A percentile compares a stretch with the other conserved stretches of the same genome.
These are phyloP conservation scores for Aspergillus incahuasiensis DNA, from an alignment of 495 filamentous ascomycete genomes.

Conservation along the genomic window DNA sequence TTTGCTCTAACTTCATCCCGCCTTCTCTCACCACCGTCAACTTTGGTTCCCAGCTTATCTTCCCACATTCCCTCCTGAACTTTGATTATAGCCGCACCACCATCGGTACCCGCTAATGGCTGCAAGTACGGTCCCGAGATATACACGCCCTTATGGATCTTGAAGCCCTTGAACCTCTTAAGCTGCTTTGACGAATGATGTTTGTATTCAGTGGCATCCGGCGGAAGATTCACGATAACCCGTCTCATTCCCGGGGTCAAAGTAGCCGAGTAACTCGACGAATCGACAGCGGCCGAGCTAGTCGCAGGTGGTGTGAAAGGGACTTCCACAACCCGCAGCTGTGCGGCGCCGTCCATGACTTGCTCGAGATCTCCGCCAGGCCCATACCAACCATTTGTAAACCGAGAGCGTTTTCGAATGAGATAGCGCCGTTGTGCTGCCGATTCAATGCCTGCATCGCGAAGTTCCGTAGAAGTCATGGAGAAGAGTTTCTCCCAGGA, in stretches of 20 bases:
- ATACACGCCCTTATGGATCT: conserved; percentile 56
- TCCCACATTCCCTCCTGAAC: conserved; percentile 89
- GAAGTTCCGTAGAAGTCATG: conserved; percentile 68
- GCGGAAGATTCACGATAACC: conserved; percentile 69
- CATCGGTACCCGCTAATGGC: conserved; percentile 56
- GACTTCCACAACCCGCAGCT: conserved; percentile 64
- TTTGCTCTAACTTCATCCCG: conserved; percentile 76
- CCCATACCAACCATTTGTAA: conserved; percentile 67
- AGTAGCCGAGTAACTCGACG: conserved; percentile 34
- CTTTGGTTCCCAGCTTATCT: conserved; percentile 73
- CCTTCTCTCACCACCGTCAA: conserved; percentile 94
- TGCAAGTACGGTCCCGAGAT: conserved; percentile 69
- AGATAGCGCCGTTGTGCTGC: conserved; percentile 78
- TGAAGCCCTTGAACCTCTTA: conserved; percentile 57
- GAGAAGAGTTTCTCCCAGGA: conserved; percentile 87
- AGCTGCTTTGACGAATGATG: conserved; percentile 30
- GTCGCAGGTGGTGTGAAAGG: conserved; percentile 22
- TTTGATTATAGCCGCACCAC: conserved; percentile 56
- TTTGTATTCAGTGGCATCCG: conserved; percentile 43
- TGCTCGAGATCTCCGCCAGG: conserved; percentile 71
- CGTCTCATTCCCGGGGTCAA: conserved; percentile 52
- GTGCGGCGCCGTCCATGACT: conserved; percentile 67
- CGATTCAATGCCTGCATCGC: conserved; percentile 80
- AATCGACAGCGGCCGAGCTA: conserved; percentile 1
- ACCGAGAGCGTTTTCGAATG: conserved; percentile 78